Evolutionary conservation across 225 moss, liverwort and hornwort genomes (phyloP), one percentile per base, ranked within the genome.

Genomic region (Straminergon stramineum): DNA sequence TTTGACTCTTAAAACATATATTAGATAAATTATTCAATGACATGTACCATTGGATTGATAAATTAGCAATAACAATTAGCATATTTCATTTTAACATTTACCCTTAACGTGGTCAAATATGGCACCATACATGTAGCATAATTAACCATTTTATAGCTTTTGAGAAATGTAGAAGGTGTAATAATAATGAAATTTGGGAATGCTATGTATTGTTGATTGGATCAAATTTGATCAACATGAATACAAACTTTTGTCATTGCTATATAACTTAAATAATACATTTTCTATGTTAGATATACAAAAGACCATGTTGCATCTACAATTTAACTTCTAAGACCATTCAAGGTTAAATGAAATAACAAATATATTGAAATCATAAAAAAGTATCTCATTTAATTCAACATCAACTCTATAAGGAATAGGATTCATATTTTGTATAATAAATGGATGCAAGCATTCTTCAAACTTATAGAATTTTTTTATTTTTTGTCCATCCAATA

Each of bases 61-160:
- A 52, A 76, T 52, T 13, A 76, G 32, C 7, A 52, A 51, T 34
- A 8, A 52, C 2, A 34, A 19, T 75, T 18, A 31, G 0, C 10
- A 30, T 30, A 17, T 74, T 43, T 74, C 1, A 45, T 17, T 28
- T 45, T 1, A 30, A 45, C 17, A 74, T 30, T 10, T 28, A 30
- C 0, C 10, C 45, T 74, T 74, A 45, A 17, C 3, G 28, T 73
- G 3, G 10, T 74, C 48, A 30, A 74, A 74, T 48, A 30, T 28
- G 11, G 3, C 4, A 74, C 1, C 2, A 30, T 17, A 30, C 24
- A 26, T 1, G 4, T 48, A 19, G 2, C 51, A 51, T 31, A 31
- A 0, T 0, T 19, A 18, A 28, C 1, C 19, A 31, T 12, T 51
- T 51, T 4, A 1, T 51, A 51, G 30, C 7, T 19, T 34, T 7